A percentile compares a stretch with the other conserved stretches of the same genome.
phyloP scores from a whole-genome alignment of 148 eudicot genomes.

The Simmondsia chinensis region DNA sequence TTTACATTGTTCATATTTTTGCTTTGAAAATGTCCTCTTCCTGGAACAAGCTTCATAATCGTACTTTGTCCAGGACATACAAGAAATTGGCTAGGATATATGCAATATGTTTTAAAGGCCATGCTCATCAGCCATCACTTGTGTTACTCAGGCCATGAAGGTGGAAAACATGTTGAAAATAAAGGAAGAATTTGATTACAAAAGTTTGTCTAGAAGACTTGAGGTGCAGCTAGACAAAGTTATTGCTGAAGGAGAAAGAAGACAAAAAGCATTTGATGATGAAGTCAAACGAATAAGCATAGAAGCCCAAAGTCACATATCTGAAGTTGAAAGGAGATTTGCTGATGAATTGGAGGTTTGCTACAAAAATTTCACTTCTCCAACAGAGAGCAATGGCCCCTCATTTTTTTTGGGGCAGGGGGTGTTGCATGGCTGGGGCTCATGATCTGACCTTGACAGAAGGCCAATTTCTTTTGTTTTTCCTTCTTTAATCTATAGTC shows the following conservation, averaged over 20 bases:
- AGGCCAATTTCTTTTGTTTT: neutral
- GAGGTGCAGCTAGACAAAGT: slow-evolving; percentile 85
- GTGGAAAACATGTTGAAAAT: slow-evolving; percentile 96
- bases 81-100: too few species aligned
- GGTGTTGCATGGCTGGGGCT: neutral
- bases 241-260: slow-evolving; percentile 88
- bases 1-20: too few species aligned
- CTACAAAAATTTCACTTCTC: neutral
- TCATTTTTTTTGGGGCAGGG: neutral
- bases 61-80: too few species aligned
- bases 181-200: slow-evolving; percentile 94
- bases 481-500: neutral
- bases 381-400: neutral
- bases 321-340: slow-evolving; percentile 70
- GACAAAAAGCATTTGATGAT: slow-evolving; percentile 70
- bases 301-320: slow-evolving; percentile 60
- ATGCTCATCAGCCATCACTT: too few species aligned
- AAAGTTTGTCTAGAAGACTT: slow-evolving; percentile 76
- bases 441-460: neutral
- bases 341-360: slow-evolving; percentile 70
- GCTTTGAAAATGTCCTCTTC: too few species aligned
- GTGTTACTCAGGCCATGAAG: slow-evolving; percentile 80
- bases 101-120: too few species aligned
- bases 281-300: slow-evolving; percentile 61
- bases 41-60: too few species aligned